Evolutionary conservation across 2,329 filamentous ascomycete genomes (phyloP).

Genomic region (Blumeriella jaapii): DNA sequence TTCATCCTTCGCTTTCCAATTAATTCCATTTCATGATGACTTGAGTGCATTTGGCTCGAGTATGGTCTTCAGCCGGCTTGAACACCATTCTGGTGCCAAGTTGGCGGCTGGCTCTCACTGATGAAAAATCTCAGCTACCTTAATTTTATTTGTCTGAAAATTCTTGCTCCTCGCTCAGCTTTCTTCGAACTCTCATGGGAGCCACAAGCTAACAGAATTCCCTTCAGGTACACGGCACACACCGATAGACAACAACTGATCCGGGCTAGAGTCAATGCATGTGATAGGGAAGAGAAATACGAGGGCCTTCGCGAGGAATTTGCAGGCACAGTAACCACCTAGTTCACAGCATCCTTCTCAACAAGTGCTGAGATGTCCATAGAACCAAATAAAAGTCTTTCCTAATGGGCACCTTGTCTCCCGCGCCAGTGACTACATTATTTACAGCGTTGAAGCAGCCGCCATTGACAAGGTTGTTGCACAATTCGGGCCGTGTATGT

Average conservation of each 20-base stretch:
- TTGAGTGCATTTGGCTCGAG: conserved; percentile 99
- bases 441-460: conserved; percentile 96
- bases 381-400: conserved; percentile 80
- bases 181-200: conserved; percentile 6
- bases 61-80: conserved; percentile 55
- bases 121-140: conserved; percentile 99
- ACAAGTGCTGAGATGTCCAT: conserved; percentile 32
- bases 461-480: conserved; percentile 80
- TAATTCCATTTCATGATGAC: conserved; percentile 66
- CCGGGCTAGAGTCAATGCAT: conserved; percentile 73
- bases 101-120: conserved; percentile 64
- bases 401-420: conserved; percentile 94
- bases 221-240: conserved; percentile 11
- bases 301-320: conserved; percentile 73
- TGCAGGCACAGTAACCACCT: conserved; percentile 65
- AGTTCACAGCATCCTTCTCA: conserved; percentile 28
- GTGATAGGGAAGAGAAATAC: conserved; percentile 84
- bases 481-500: conserved; percentile 83
- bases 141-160: conserved; percentile 75
- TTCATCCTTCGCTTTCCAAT: conserved; percentile 8
- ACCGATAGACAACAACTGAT: conserved; percentile 19
- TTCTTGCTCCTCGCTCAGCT: conserved; percentile 1
- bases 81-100: conserved; percentile 66
- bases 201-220: conserved; percentile 19
- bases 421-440: conserved; percentile 92